phyloP scores from a whole-genome alignment of 2,329 filamentous ascomycete genomes.

The Alternaria rosae region DNA sequence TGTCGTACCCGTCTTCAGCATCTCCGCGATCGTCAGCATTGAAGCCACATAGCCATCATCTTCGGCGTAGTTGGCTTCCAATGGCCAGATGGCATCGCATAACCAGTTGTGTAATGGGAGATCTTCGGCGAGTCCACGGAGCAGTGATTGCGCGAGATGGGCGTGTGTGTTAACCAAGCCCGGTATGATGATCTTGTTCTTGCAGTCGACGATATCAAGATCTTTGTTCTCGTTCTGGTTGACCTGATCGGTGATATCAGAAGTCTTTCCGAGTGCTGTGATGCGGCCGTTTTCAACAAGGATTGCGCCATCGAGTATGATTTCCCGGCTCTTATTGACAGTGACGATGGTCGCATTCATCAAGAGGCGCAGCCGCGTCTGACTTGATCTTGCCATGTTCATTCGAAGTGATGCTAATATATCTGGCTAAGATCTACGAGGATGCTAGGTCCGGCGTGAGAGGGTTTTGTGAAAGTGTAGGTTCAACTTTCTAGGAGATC shows the following conservation, averaged over 20 bases:
- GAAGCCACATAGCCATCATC: slow-evolving; percentile 47
- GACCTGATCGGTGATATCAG: slow-evolving; percentile 28
- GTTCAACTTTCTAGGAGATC: neutral
- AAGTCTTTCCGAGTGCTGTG: slow-evolving; percentile 53
- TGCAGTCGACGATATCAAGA: slow-evolving; percentile 33
- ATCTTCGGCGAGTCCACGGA: slow-evolving; percentile 42
- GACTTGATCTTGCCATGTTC: neutral
- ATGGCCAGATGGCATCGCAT: slow-evolving; percentile 48
- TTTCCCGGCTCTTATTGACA: slow-evolving; percentile 54
- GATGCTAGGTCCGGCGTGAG: neutral
- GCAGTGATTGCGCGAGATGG: slow-evolving; percentile 46
- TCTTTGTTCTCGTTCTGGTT: neutral
- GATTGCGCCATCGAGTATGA: slow-evolving; percentile 59
- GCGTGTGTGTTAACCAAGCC: slow-evolving; percentile 50
- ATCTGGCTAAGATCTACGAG: neutral
- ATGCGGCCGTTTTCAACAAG: slow-evolving; percentile 53
- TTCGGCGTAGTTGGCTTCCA: slow-evolving; percentile 46
- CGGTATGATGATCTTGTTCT: slow-evolving; percentile 44
- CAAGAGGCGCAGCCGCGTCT: slow-evolving; percentile 46
- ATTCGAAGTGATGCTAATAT: neutral
- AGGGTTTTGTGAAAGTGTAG: neutral
- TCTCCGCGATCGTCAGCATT: slow-evolving; percentile 46
- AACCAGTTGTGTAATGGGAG: slow-evolving; percentile 34
- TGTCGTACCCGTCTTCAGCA: slow-evolving; percentile 50
- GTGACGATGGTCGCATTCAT: slow-evolving; percentile 62